These are phyloP conservation scores for Globisporangium viniferum DNA, from an alignment of 352 stramenopile genomes.

Conservation along the genomic window DNA sequence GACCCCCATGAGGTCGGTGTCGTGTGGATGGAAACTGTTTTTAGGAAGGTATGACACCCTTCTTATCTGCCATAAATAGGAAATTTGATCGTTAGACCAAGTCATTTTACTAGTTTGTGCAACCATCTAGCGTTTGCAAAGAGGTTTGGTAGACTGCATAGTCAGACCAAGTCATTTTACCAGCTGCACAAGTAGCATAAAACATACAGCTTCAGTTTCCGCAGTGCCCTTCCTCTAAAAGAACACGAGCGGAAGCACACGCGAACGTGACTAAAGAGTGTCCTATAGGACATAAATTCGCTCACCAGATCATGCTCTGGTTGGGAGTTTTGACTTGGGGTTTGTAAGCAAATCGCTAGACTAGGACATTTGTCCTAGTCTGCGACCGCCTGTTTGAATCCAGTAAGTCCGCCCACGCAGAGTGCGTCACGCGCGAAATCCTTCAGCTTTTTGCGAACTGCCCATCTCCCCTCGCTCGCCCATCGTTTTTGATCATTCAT, in stretches of 20 bases:
- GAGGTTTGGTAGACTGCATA: background rate
- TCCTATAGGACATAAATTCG: no score
- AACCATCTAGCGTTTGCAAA: background rate
- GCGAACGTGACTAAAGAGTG: background rate
- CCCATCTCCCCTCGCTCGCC: conserved; percentile 4
- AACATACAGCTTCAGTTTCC: background rate
- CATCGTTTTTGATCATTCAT: background rate
- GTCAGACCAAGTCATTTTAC: background rate
- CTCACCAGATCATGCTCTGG: no score
- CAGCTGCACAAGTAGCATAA: background rate
- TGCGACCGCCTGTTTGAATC: background rate
- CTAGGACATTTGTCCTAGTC: background rate
- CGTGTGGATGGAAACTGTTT: no score
- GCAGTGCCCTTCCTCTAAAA: background rate
- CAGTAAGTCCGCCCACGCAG: background rate
- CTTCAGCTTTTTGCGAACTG: background rate
- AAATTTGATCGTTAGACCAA: background rate
- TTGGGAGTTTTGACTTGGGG: background rate
- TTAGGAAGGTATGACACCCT: background rate
- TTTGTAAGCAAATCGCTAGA: background rate
- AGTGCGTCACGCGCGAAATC: background rate
- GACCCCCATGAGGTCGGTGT: background rate
- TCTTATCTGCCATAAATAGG: background rate
- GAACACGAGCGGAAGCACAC: background rate
- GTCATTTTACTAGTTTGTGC: background rate